Evolutionary conservation across 208 protist genomes (phyloP), one percentile per base, ranked within the genome.

Genomic region (Trypanosomatidae sp.): DNA sequence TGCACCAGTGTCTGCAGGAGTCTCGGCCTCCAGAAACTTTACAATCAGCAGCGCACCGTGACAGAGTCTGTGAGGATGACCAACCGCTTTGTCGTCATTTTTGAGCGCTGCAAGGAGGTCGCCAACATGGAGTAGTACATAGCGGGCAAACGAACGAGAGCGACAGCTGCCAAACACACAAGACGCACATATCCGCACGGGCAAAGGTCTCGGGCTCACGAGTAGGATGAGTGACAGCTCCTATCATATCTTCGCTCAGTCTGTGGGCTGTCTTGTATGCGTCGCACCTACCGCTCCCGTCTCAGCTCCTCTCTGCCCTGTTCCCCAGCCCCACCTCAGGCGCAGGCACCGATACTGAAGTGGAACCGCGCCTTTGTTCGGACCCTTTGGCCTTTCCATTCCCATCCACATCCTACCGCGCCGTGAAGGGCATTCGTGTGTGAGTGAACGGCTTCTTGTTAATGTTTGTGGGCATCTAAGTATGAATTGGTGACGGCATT

Each of bases 1-100:
- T 94, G 90, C 76, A 91, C 82, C 41, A 46, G 65, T n/a, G 73
- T 91, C 1, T 92, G 89, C 81, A 82, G 74, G 43, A 67, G 75
- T 13, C 56, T 91, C 22, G 47, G 81, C 19, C 71, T 93, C 5
- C 58, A 62, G 53, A 62, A 62, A 0, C 53, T 93, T 33, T 49
- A 44, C 47, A 60, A 70, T 5, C 49, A 69, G 66, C 62, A 60
- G 22, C 67, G 72, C 36, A 62, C 50, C 13, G 62, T 71, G 4
- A 76, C 66, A 9, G 79, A 78, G 8, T 67, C 53, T n/a, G 47
- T 72, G n/a, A 69, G 73, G 39, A 64, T 3, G 22, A 67, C 73
- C 25, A 69, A 62, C 67, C 59, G 67, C 3, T 78, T 67, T 47
- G 67, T 78, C 2, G 43, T 47, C 28, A 62, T 78, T 52, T 73